Conservation (phyloP, 306 rosid species). For the Cyclanthera cordifolia region DNA sequence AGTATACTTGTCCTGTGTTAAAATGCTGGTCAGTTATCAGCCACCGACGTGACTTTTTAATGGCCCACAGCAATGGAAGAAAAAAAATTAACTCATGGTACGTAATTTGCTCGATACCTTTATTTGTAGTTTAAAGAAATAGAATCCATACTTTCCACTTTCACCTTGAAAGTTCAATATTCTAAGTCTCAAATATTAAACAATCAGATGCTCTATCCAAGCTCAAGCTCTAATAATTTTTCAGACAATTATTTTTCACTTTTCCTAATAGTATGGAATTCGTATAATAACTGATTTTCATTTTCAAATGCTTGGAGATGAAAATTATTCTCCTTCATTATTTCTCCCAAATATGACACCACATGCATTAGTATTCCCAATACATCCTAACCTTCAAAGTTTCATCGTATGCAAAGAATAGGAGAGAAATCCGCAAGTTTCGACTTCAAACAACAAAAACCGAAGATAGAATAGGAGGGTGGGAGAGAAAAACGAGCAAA, state of each 20-base stretch:
- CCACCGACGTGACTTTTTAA: background rate
- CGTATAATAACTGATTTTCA: background rate
- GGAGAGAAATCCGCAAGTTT: background rate
- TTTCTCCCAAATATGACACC: background rate
- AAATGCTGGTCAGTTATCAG: background rate
- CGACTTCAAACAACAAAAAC: background rate
- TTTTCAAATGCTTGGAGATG: background rate
- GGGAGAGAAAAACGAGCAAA: background rate
- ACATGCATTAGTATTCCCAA: background rate
- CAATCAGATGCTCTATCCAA: background rate
- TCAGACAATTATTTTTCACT: background rate
- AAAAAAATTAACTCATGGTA: background rate
- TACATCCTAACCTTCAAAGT: background rate
- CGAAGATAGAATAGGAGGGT: background rate
- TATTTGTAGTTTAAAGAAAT: background rate
- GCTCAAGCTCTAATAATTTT: background rate
- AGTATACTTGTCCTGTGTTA: background rate
- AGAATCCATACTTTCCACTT: background rate
- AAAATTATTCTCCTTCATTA: background rate
- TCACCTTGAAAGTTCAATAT: background rate
- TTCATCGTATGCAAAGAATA: background rate
- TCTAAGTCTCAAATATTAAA: background rate
- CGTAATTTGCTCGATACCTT: background rate
- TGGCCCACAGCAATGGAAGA: background rate
- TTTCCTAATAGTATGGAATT: background rate